Evolutionary conservation across 1,284 basidiomycete species (phyloP).

Genomic region (Heliocybe sulcata): DNA sequence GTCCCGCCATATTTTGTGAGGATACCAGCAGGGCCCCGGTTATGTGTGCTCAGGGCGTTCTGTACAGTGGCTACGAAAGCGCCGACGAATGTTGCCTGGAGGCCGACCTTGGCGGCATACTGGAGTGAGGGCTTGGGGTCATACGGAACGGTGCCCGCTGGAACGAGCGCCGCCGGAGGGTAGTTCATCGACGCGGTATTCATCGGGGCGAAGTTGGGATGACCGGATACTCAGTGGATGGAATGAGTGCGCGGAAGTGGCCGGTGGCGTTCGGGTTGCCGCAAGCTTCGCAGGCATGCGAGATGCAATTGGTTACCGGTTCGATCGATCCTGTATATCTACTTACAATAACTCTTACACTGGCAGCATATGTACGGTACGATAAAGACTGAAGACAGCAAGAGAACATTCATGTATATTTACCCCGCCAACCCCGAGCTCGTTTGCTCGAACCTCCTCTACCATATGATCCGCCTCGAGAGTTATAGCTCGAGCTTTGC

Average conservation of each 20-base stretch:
- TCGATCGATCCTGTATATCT: not conserved
- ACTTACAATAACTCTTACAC: not conserved
- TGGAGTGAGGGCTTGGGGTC: slow-evolving; percentile 51
- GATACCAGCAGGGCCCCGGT: slow-evolving; percentile 83
- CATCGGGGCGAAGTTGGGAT: not conserved
- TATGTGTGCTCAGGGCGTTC: slow-evolving; percentile 79
- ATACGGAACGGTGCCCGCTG: slow-evolving; percentile 23
- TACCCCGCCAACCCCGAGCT: not conserved
- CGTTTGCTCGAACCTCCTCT: not conserved
- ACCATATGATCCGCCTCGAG: not conserved
- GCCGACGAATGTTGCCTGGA: slow-evolving; percentile 71
- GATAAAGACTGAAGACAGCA: too few species aligned
- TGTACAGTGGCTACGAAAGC: slow-evolving; percentile 77
- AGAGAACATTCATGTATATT: not conserved
- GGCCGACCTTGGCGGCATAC: slow-evolving; percentile 54
- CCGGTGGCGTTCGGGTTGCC: not conserved
- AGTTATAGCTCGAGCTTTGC: slow-evolving; percentile 6
- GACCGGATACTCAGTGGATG: not conserved
- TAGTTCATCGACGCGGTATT: not conserved
- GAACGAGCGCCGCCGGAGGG: not conserved
- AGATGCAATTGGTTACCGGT: too few species aligned
- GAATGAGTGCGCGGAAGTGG: not conserved
- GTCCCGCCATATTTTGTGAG: slow-evolving; percentile 75
- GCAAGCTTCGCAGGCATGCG: not conserved
- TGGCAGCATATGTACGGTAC: too few species aligned